These are phyloP conservation scores for Globisporangium irregulare DNA, from an alignment of 352 stramenopile genomes.

Conservation along the genomic window DNA sequence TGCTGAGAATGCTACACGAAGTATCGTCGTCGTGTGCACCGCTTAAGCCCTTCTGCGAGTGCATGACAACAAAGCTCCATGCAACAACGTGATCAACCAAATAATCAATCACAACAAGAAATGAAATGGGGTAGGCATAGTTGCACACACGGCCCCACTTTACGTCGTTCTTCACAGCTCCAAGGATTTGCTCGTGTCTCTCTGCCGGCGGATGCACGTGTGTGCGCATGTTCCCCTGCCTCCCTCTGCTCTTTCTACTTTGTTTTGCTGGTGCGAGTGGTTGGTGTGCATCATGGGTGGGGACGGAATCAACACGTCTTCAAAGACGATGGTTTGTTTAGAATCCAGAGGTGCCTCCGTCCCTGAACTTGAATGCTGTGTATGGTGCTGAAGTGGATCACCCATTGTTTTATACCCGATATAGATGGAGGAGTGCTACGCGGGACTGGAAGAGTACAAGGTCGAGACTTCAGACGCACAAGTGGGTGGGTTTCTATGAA, in stretches of 20 bases:
- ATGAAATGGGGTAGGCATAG: background rate
- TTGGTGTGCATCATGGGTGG: too few relatives aligned
- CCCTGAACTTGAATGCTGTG: too few relatives aligned
- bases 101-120: background rate
- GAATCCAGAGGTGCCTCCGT: too few relatives aligned
- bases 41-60: slow-evolving; percentile 11
- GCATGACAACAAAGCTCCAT: background rate
- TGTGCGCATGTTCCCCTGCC: too few relatives aligned
- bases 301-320: too few relatives aligned
- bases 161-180: too few relatives aligned
- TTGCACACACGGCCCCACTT: background rate
- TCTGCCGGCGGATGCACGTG: too few relatives aligned
- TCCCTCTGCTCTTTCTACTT: too few relatives aligned
- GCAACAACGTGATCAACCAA: background rate
- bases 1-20: slow-evolving; percentile 12
- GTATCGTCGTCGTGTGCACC: slow-evolving; percentile 6
- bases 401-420: background rate
- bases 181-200: too few relatives aligned
- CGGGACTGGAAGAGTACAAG: slow-evolving; percentile 36
- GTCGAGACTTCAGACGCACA: slow-evolving; percentile 43
- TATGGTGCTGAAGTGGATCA: too few relatives aligned
- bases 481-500: slow-evolving; percentile 12
- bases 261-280: too few relatives aligned
- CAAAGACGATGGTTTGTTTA: too few relatives aligned
- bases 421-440: slow-evolving; percentile 51